A percentile compares a stretch with the other conserved stretches of the same genome.
phyloP scores from a whole-genome alignment of 306 rosid species.

The Acacia acuminata region DNA sequence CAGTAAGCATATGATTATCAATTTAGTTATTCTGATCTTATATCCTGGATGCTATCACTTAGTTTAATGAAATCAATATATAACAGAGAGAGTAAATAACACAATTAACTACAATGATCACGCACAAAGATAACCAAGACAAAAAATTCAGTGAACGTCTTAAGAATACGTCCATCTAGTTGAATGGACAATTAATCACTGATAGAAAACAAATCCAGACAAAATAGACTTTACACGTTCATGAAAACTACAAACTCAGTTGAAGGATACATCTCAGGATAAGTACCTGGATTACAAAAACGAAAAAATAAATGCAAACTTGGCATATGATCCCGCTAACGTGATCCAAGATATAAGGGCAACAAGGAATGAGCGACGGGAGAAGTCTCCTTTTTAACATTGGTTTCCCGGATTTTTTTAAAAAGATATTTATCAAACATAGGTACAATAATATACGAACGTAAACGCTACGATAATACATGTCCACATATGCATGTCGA shows the following conservation, averaged over 20 bases:
- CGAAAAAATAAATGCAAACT: neutral
- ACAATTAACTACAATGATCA: neutral
- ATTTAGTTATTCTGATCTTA: neutral
- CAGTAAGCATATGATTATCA: neutral
- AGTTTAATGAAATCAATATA: neutral
- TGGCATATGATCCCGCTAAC: neutral
- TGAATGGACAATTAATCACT: neutral
- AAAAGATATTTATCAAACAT: neutral
- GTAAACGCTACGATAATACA: neutral
- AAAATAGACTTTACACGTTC: neutral
- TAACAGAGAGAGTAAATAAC: neutral
- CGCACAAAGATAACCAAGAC: neutral
- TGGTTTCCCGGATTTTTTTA: neutral
- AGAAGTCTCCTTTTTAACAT: neutral
- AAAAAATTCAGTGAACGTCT: neutral
- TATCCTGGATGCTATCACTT: neutral
- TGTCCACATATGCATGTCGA: neutral
- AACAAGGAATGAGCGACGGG: neutral
- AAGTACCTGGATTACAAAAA: neutral
- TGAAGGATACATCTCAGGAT: neutral
- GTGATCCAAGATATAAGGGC: neutral
- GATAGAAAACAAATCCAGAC: neutral
- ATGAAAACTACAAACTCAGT: constrained; percentile 3
- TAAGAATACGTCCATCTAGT: neutral
- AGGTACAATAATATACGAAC: constrained; percentile 1